Percentiles rank a stretch among this genome's conserved stretches.
Evolutionary conservation across 352 stramenopile genomes (phyloP).

Genomic region (Phytopythium ostracodes): DNA sequence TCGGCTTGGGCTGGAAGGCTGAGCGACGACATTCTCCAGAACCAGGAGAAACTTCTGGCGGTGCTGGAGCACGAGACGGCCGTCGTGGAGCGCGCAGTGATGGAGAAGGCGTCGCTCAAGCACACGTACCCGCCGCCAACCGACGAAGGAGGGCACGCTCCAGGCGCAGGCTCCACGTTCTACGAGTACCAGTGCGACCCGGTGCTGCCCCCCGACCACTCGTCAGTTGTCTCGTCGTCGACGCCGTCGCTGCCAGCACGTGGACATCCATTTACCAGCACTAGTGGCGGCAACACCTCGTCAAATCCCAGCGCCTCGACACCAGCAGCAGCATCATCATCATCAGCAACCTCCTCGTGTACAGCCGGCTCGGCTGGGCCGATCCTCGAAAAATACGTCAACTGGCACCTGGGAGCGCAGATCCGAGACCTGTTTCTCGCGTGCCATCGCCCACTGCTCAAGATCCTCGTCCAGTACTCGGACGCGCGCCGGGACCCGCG

Average conservation of each 20-base stretch:
- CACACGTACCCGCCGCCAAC: slow-evolving; percentile 41
- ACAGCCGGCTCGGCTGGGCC: background rate
- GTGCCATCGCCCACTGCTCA: slow-evolving; percentile 45
- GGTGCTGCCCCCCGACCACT: slow-evolving; percentile 36
- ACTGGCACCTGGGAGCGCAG: slow-evolving; percentile 51
- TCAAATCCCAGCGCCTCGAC: background rate
- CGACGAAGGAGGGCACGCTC: slow-evolving; percentile 8
- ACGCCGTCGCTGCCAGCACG: background rate
- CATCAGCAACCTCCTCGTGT: background rate
- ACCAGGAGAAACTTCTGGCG: slow-evolving; percentile 76
- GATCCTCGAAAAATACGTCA: slow-evolving; percentile 28
- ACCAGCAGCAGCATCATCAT: background rate
- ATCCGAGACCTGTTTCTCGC: slow-evolving; percentile 61
- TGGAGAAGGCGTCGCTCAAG: slow-evolving; percentile 76
- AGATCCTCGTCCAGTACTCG: slow-evolving; percentile 51
- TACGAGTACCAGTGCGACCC: slow-evolving; percentile 66
- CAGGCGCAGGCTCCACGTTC: slow-evolving; percentile 28
- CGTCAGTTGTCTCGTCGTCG: background rate
- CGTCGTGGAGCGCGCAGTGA: slow-evolving; percentile 70
- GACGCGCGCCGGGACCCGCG: slow-evolving; percentile 32
- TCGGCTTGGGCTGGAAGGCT: slow-evolving; percentile 48
- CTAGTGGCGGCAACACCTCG: background rate
- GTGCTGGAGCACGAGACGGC: slow-evolving; percentile 75
- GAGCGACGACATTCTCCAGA: slow-evolving; percentile 79
- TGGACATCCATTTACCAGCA: background rate